Evolutionary conservation across 2,329 filamentous ascomycete species (phyloP), one percentile per base, ranked within the genome.

Genomic region (Scortechinia acanthostroma): DNA sequence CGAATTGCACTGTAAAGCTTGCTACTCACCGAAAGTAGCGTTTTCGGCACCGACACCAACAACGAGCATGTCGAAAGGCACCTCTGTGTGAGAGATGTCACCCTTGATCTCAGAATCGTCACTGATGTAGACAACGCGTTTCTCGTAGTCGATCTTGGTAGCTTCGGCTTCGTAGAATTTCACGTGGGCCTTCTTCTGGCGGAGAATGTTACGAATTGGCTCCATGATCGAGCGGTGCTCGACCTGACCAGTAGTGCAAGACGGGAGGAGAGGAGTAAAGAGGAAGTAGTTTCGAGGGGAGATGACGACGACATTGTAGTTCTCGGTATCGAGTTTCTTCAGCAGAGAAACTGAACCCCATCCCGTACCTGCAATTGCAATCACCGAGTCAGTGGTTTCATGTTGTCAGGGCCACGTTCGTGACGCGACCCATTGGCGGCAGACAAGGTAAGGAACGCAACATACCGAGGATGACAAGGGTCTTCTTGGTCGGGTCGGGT

Each of bases 171-270:
- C 93, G 76, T 95, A 98, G 77, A 86, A 98, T 68, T 90, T 93
- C 64, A 95, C 93, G 43, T 83, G 77, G 51, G 88, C 86, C 70
- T 88, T 90, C 79, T 97, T 97, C 72, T 93, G 87, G 60, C 91
- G 88, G 55, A 95, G 78, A 65, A 98, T 95, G 64, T 93, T 89
- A 62, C 93, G 89, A 58, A 98, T 86, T 47, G 93, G 93, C 73
- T 98, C 93, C 93, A 98, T 98, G 69, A 98, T 98, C 61, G 91
- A 97, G 64, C 93, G 89, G 74, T 97, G 93, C 76, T 98, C 93
- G 66, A 98, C 93, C 56, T 89, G 86, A 58, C 93, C 93, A 53
- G 91, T 96, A 44, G 93, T 97, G 71, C 93, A 98, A 61, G 91
- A 97, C 52, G 93, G 93, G 50, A 98, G 80, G 48, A 98, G 82